These are phyloP conservation scores for Cyamopsis tetragonoloba DNA, from an alignment of 306 rosid species.

Conservation along the genomic window DNA sequence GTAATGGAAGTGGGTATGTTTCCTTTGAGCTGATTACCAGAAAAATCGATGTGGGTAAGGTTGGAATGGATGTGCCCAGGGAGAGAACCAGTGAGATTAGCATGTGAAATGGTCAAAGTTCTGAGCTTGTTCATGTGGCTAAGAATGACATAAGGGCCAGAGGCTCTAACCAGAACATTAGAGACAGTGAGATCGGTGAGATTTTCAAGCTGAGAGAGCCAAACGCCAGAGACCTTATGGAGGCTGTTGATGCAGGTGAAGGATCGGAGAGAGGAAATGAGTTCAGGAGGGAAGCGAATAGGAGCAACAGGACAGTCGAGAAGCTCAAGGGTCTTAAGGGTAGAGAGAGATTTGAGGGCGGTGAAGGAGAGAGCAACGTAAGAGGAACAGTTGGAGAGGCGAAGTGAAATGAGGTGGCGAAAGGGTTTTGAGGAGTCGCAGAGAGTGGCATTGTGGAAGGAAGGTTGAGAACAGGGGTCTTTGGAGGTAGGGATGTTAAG, in stretches of 20 bases:
- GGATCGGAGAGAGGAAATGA: constrained; percentile 61
- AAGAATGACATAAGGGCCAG: constrained; percentile 77
- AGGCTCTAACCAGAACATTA: constrained; percentile 44
- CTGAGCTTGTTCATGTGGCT: constrained; percentile 64
- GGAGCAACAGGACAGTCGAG: constrained; percentile 81
- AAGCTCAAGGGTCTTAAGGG: constrained; percentile 69
- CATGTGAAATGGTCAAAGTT: constrained; percentile 58
- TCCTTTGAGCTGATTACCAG: constrained; percentile 65
- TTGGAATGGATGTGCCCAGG: constrained; percentile 60
- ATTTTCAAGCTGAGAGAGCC: constrained; percentile 76
- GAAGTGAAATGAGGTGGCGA: constrained; percentile 72
- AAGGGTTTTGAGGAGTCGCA: constrained; percentile 77
- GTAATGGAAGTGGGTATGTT: constrained; percentile 57
- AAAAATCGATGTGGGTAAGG: constrained; percentile 72
- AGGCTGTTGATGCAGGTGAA: constrained; percentile 67
- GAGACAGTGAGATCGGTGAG: constrained; percentile 78
- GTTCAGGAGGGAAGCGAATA: constrained; percentile 73
- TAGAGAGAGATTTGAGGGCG: constrained; percentile 84
- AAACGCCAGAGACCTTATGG: constrained; percentile 62
- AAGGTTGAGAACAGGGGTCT: constrained; percentile 67
- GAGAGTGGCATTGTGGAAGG: constrained; percentile 56
- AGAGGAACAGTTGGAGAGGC: constrained; percentile 69
- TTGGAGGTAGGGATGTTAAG: constrained; percentile 77
- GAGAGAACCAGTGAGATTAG: constrained; percentile 70
- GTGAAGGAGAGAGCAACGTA: constrained; percentile 80